Conservation (phyloP, 768 basidiomycete species). For the Podaxis sp. region DNA sequence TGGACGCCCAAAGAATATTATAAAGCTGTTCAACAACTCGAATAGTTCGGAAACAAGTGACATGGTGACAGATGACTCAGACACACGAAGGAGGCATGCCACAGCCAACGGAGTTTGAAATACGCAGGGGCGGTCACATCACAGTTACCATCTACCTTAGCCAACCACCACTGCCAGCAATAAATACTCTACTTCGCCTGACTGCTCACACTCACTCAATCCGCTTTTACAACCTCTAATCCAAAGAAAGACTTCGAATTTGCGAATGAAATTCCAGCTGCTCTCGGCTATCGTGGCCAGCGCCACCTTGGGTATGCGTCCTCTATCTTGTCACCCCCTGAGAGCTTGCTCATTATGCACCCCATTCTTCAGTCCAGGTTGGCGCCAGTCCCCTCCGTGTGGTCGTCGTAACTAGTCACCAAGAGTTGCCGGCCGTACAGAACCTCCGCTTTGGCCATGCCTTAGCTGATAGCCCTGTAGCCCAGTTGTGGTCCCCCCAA, state of each 20-base stretch:
- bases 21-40: neutral
- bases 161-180: neutral
- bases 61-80: conserved; percentile 2
- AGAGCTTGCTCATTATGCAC: neutral
- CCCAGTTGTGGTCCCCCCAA: neutral
- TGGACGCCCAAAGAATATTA: neutral
- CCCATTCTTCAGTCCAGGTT: conserved; percentile 31
- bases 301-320: conserved; percentile 32
- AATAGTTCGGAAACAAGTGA: neutral
- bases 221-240: neutral
- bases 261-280: conserved; percentile 36
- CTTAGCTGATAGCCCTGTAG: conserved; percentile 1
- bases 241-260: neutral
- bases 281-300: conserved; percentile 36
- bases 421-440: neutral
- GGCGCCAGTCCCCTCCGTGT: conserved; percentile 51
- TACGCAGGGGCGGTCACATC: neutral
- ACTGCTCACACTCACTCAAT: conserved; percentile 1
- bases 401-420: conserved; percentile 28
- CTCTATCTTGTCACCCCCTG: neutral
- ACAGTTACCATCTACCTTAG: neutral
- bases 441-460: conserved; percentile 24
- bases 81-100: neutral
- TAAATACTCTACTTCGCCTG: neutral
- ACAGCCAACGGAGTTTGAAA: conserved; percentile 11